These are phyloP conservation scores for Arabis hirsuta DNA, from an alignment of 345 rosid species.

Conservation along the genomic window DNA sequence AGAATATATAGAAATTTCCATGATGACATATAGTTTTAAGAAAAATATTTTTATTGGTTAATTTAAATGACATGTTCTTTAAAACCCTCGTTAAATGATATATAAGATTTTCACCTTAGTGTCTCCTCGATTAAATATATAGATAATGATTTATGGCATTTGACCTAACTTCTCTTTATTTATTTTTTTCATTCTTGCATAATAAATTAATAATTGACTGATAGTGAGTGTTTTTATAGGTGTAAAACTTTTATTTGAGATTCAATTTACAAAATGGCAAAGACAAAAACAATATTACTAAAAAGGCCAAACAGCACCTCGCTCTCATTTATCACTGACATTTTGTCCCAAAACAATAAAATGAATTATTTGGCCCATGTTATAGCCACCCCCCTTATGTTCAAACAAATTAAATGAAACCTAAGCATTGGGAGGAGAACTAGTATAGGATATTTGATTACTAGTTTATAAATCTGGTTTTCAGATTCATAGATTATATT, in stretches of 20 bases:
- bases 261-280: conserved; percentile 28
- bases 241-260: neutral
- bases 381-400: conserved; percentile 41
- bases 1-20: too few relatives aligned
- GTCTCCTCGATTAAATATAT: too few relatives aligned
- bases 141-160: too few relatives aligned
- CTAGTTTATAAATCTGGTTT: neutral
- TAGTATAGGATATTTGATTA: neutral
- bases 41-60: too few relatives aligned
- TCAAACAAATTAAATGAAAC: conserved; percentile 28
- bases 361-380: conserved; percentile 41
- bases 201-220: conserved; percentile 38
- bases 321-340: conserved; percentile 45
- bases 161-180: too few relatives aligned
- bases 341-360: conserved; percentile 57
- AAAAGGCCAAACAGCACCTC: conserved; percentile 40
- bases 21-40: too few relatives aligned
- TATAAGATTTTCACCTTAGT: too few relatives aligned
- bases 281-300: conserved; percentile 37
- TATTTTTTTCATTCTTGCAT: conserved; percentile 10
- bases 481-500: neutral
- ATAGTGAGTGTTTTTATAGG: conserved; percentile 22
- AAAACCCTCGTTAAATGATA: too few relatives aligned
- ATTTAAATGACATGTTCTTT: too few relatives aligned
- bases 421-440: conserved; percentile 2